Base-by-base conservation (phyloP, 306 rosid genomes). In the Gastrolobium villosum region DNA sequence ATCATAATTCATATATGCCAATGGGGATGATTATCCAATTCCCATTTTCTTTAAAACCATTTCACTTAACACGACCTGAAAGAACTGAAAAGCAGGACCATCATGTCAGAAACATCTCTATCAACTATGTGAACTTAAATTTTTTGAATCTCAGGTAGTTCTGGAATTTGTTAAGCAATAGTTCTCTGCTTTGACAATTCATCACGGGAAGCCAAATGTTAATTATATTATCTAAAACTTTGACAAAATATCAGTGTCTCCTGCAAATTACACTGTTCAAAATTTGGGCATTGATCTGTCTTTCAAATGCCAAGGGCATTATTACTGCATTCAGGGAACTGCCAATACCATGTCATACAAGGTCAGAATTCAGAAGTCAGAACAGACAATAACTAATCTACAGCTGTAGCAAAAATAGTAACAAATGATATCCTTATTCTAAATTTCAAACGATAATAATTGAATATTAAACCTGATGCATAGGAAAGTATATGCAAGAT, bases 281-380 rank as follows among this genome's bases (percentile, higher is more conserved):
- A 39, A 56, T 49, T 32, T 40, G 20, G 11, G 65, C 62, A 72
- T 15, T 48, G 10, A 50, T 66, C 52, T 48, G 65, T 78, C 80
- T 59, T 43, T 74, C 32, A 72, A 46, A 66, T 66, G 67, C 41
- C 40, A 64, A 70, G 44, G 61, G 46, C 46, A 46, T 56, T 66
- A 31, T 72, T 72, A 49, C 46, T 40, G 77, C 59, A 78, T 56
- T 81, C 5, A 43, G n/a, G 26, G 46, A 52, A 52, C 28, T 20
- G 7, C 55, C 28, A 77, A 55, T 3, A 45, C 63, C 74, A 70
- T 30, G n/a, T 60, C 74, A 44, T 28, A 37, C 30, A 79, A 43
- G 71, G 45, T 66, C 64, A 74, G 39, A 62, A 62, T 6, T 46
- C 35, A 74, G 39, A 62, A 62, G 6, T 46, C 35, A 74, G 14